Base-by-base conservation (phyloP, 208 protist genomes). In the Leishmania tropica region DNA sequence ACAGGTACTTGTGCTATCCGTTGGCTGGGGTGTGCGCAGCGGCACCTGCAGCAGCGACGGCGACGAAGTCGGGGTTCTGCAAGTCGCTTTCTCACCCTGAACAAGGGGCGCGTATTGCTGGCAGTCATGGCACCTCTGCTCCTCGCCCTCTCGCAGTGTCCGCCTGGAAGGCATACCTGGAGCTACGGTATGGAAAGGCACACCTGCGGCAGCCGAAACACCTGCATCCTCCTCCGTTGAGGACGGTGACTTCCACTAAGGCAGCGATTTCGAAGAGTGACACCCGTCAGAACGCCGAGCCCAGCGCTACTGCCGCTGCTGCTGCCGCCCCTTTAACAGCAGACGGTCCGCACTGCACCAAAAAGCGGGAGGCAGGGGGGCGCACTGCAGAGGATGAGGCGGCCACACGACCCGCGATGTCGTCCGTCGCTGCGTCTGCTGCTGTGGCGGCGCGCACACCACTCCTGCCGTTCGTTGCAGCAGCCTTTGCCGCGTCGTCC, bases 1-100 rank as follows among this genome's bases (percentile, higher is more conserved):
- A 80, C 74, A 48, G 31, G 40, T 85, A 77, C 45, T 31, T 85
- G 62, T 81, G 78, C 54, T 85, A 80, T 53, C 78, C 83, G 2
- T 74, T 85, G 40, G 83, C 83, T 31, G 83, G 83, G 17, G 83
- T 78, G 72, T 17, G 65, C 13, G 53, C 51, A 7, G 11, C 47
- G 47, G 11, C 21, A 45, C 19, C 40, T n/a, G 7, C 67, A 48
- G 10, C 40, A 21, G 31, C 67, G 19, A 28, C 45, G 70, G 28
- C 45, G 70, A 28, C 28, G 6, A 45, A 53, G 48, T 19, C 21
- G 47, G 21, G 40, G 11, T 35, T 42, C 21, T n/a, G 40, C 13
- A 28, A 62, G 62, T 31, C 37, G 45, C 68, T 21, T 42, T 67
- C 1, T 3, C 45, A 42, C 7, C 75, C 28, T 19, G 28, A 4